phyloP scores from a whole-genome alignment of 2,329 filamentous ascomycete genomes.

The Eutypa lata region DNA sequence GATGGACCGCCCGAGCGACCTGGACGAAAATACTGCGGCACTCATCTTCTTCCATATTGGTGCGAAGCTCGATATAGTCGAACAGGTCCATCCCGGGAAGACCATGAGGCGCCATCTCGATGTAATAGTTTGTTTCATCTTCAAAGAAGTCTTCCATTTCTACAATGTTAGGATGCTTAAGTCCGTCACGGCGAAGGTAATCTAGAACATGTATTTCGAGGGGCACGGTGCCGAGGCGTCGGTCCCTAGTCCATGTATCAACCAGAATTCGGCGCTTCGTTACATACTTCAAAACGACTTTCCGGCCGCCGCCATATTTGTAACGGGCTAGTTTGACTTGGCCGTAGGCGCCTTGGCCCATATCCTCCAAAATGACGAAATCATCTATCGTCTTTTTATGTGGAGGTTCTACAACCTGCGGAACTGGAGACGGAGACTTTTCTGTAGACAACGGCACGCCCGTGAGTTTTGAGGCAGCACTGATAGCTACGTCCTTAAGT shows the following conservation, averaged over 20 bases:
- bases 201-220: slow-evolving; percentile 96
- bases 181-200: slow-evolving; percentile 74
- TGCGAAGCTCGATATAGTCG: slow-evolving; percentile 94
- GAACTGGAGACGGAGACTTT: slow-evolving; percentile 26
- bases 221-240: slow-evolving; percentile 88
- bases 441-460: slow-evolving; percentile 29
- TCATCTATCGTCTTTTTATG: slow-evolving; percentile 84
- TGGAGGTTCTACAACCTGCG: slow-evolving; percentile 34
- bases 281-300: slow-evolving; percentile 95
- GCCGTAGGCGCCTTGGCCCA: slow-evolving; percentile 97
- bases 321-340: slow-evolving; percentile 93
- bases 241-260: slow-evolving; percentile 96
- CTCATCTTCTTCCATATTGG: slow-evolving; percentile 94
- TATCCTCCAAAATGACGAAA: slow-evolving; percentile 91
- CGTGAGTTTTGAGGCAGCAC: slow-evolving; percentile 51
- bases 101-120: slow-evolving; percentile 95
- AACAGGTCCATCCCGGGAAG: slow-evolving; percentile 97
- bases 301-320: slow-evolving; percentile 70
- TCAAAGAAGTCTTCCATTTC: slow-evolving; percentile 74
- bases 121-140: slow-evolving; percentile 92
- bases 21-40: slow-evolving; percentile 94
- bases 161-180: slow-evolving; percentile 66
- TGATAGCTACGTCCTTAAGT: slow-evolving; percentile 54
- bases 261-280: slow-evolving; percentile 95
- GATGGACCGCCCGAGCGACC: slow-evolving; percentile 83